A percentile compares a stretch with the other conserved stretches of the same genome.
Conservation (phyloP, 2,329 filamentous ascomycete species). For the Ascochyta rabiei region DNA sequence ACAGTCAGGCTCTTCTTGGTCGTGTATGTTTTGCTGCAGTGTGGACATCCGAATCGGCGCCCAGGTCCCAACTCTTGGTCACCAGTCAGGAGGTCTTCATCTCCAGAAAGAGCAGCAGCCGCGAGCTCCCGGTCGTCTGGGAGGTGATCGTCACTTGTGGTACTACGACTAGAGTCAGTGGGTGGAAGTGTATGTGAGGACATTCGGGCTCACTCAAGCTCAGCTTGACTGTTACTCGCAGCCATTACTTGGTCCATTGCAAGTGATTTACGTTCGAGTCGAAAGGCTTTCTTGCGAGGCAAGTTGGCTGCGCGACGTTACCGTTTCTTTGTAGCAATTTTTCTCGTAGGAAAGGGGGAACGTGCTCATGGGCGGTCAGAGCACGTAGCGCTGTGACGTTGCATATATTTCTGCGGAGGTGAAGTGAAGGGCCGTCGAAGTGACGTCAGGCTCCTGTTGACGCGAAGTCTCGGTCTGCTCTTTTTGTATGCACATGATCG, state of each 20-base stretch:
- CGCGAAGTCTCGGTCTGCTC: not conserved
- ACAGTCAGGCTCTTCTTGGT: constrained; percentile 1
- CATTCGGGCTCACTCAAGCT: not conserved
- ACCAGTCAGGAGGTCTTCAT: not conserved
- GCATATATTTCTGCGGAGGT: not conserved
- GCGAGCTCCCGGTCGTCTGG: not conserved
- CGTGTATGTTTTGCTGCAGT: constrained; percentile 1
- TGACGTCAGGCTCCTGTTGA: not conserved
- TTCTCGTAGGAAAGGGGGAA: not conserved
- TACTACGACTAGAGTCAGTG: not conserved
- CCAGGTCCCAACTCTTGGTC: not conserved
- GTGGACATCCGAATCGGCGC: not conserved
- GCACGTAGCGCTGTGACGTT: not conserved
- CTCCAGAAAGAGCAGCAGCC: not conserved
- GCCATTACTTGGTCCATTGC: not conserved
- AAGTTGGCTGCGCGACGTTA: not conserved
- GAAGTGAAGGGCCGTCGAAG: not conserved
- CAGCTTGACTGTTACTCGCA: not conserved
- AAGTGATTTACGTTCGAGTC: not conserved
- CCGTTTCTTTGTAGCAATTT: not conserved
- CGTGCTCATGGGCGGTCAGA: not conserved
- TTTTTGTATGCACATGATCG: too few species aligned
- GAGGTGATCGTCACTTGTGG: not conserved
- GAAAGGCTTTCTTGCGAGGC: not conserved
- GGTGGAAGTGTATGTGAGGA: not conserved